Evolutionary conservation across 352 stramenopile genomes (phyloP), one percentile per base, ranked within the genome.

Genomic region (Elongisporangium prolatum): DNA sequence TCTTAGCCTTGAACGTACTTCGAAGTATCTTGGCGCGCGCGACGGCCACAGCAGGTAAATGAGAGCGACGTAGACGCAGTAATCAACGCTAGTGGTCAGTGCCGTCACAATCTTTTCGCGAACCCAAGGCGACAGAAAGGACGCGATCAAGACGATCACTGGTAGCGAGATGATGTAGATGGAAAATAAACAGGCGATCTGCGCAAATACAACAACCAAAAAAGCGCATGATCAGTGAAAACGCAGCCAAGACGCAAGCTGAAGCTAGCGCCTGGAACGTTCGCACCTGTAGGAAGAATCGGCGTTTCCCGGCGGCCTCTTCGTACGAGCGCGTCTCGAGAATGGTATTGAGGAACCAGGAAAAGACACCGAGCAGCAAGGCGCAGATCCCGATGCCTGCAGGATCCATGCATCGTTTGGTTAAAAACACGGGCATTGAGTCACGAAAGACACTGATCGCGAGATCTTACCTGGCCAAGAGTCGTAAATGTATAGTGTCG

Each of bases 401-500:
- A 44, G 11, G 34, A 44, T 44, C 34, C 37, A 49, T 17, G 9
- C 4, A 21, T 0, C 2, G 47, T 24, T 22, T 52, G 21, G 48
- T 24, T 49, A 21, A 48, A 25, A 22, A 22, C 9, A 28, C 28
- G 37, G 2, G 20, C 10, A 16, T 17, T 4, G 28, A 21, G 17
- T 13, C 34, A 44, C 34, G 11, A 44, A 44, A 44, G 10, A 44
- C 34, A 44, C 7, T 7, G 0, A 56, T 21, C 13, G 16, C n/a
- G 18, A 25, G 17, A 57, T 20, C 3, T 38, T 4, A 44, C 34
- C 34, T 4, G 79, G 79, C 80, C 78, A 89, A 47, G 80, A 93
- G 57, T 93, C 84, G 65, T 89, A 91, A 21, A 93, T 88, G 72
- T 91, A 93, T 2, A 91, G 63, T 24, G 84, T 93, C 14, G 84